Conservation (phyloP, 2,329 filamentous ascomycete genomes). For the Remersonia thermophila region DNA sequence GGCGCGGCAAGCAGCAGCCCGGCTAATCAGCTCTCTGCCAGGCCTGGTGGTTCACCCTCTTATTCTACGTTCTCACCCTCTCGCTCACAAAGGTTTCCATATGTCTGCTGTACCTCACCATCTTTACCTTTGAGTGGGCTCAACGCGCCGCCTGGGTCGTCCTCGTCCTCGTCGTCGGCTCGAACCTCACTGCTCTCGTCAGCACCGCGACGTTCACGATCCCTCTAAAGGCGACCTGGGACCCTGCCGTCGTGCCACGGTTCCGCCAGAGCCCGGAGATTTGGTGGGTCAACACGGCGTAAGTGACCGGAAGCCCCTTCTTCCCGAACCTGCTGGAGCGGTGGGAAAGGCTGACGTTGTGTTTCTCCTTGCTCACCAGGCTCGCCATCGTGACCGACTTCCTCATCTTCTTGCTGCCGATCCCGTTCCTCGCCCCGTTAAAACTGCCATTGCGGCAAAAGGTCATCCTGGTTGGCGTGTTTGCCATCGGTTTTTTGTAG, state of each 20-base stretch:
- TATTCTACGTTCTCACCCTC: slow-evolving; percentile 17
- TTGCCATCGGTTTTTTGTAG: slow-evolving; percentile 15
- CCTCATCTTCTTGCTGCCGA: slow-evolving; percentile 30
- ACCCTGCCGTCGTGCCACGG: slow-evolving; percentile 4
- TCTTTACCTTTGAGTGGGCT: slow-evolving; percentile 20
- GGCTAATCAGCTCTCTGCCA: background rate
- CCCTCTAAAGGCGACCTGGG: slow-evolving; percentile 19
- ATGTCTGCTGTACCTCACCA: slow-evolving; percentile 19
- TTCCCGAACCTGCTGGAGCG: background rate
- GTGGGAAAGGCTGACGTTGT: background rate
- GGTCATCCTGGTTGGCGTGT: slow-evolving; percentile 11
- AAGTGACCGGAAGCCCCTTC: too few relatives aligned
- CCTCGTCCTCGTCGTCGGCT: slow-evolving; percentile 15
- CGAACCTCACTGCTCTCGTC: slow-evolving; percentile 13
- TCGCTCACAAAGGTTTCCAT: slow-evolving; percentile 20
- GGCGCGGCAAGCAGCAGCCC: too few relatives aligned
- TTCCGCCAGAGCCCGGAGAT: slow-evolving; percentile 7
- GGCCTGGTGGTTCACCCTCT: slow-evolving; percentile 17
- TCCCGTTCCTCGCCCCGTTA: slow-evolving; percentile 16
- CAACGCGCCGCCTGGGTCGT: slow-evolving; percentile 19
- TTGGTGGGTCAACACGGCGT: slow-evolving; percentile 14
- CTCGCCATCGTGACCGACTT: slow-evolving; percentile 16
- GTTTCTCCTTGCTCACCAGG: slow-evolving; percentile 2
- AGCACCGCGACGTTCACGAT: slow-evolving; percentile 17
- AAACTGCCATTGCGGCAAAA: slow-evolving; percentile 10